Conservation (phyloP, 305 asterid species). For the Fraxinus baroniana region DNA sequence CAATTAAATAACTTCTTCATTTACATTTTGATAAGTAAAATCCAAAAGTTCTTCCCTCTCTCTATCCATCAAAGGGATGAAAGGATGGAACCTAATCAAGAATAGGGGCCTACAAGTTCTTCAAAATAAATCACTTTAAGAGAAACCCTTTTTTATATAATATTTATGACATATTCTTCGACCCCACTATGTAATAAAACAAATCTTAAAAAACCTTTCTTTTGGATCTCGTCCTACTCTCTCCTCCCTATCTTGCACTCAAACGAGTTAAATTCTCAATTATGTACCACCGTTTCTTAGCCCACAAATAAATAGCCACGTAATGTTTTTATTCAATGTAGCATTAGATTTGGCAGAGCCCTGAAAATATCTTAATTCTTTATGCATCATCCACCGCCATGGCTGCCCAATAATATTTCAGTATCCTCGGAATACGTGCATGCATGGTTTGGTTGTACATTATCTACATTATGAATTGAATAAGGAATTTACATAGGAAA, state of each 20-base stretch:
- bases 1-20: too few species aligned
- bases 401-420: conserved; percentile 36
- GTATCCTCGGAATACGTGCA: conserved; percentile 22
- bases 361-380: conserved; percentile 7
- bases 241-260: not conserved
- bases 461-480: not conserved
- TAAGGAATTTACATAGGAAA: not conserved
- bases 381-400: conserved; percentile 48
- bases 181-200: not conserved
- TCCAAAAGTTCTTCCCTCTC: too few species aligned
- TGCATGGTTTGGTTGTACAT: conserved; percentile 1
- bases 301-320: conserved; percentile 44
- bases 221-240: not conserved
- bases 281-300: conserved; percentile 28
- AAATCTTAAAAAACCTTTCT: not conserved
- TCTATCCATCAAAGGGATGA: too few species aligned
- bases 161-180: not conserved
- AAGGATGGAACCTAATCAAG: not conserved
- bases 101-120: not conserved
- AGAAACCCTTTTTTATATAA: not conserved
- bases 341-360: conserved; percentile 10
- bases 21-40: too few species aligned
- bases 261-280: not conserved
- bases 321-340: conserved; percentile 22
- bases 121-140: not conserved